Percentiles rank a stretch among this genome's conserved stretches.
phyloP scores from a whole-genome alignment of 1,139 yeast species.

The Petasospora fabianii region DNA sequence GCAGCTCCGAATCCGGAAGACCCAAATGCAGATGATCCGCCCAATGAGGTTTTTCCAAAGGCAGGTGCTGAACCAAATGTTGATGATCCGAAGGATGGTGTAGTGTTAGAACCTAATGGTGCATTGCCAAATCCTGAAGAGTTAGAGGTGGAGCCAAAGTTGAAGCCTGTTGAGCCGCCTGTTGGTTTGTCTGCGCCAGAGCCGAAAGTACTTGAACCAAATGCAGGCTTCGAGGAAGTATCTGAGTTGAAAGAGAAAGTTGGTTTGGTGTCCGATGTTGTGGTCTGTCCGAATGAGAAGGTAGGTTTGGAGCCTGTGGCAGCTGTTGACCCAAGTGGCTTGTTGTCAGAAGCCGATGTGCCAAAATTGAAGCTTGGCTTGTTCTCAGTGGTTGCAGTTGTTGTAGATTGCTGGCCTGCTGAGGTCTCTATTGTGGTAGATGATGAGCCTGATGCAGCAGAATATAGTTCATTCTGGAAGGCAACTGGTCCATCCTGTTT shows the following conservation, averaged over 20 bases:
- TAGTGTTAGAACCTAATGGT: no score
- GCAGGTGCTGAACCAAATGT: no score
- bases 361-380: no score
- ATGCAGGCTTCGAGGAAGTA: slow-evolving; percentile 13
- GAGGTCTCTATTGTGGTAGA: no score
- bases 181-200: not conserved
- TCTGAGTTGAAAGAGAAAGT: not conserved
- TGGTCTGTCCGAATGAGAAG: not conserved
- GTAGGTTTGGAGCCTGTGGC: no score
- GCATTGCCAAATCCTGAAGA: not conserved
- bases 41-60: no score
- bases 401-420: no score
- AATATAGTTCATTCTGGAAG: slow-evolving; percentile 16
- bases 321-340: no score
- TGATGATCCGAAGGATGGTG: no score
- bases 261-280: slow-evolving; percentile 1
- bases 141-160: not conserved
- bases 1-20: slow-evolving; percentile 15
- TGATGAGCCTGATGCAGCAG: slow-evolving; percentile 3
- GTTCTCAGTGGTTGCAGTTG: no score
- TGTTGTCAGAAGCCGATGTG: no score
- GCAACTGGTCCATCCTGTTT: slow-evolving; percentile 19
- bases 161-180: slow-evolving; percentile 1
- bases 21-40: slow-evolving; percentile 20
- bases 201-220: slow-evolving; percentile 18